Conservation (phyloP, 192 early-diverging fungal genomes). For the Umbelopsis sp. region DNA sequence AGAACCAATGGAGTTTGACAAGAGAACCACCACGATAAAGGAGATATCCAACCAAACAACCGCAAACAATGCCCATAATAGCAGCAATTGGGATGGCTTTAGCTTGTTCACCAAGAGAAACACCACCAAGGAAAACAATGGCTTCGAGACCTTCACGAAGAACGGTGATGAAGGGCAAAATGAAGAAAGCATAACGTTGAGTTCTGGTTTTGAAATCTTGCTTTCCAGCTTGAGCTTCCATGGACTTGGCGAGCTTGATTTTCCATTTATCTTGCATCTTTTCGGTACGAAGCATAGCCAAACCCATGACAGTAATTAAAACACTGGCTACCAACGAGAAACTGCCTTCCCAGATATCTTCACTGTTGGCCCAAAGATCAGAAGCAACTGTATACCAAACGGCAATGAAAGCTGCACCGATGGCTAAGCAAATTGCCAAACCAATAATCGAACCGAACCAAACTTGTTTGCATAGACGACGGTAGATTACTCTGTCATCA, state of each 20-base stretch:
- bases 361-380: conserved; percentile 64
- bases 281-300: conserved; percentile 77
- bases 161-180: conserved; percentile 84
- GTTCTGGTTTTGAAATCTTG: neutral
- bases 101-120: conserved; percentile 33
- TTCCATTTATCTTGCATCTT: conserved; percentile 77
- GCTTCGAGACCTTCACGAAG: conserved; percentile 89
- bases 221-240: conserved; percentile 23
- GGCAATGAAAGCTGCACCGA: conserved; percentile 79
- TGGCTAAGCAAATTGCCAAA: conserved; percentile 65
- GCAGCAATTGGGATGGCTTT: conserved; percentile 82
- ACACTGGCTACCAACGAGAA: conserved; percentile 79
- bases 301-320: conserved; percentile 81
- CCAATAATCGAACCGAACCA: conserved; percentile 79
- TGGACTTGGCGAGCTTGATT: conserved; percentile 37
- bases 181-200: conserved; percentile 69
- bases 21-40: conserved; percentile 75
- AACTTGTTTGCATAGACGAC: conserved; percentile 65
- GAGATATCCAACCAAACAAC: conserved; percentile 67
- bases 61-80: conserved; percentile 70
- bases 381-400: conserved; percentile 69
- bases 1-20: conserved; percentile 79
- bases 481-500: conserved; percentile 49
- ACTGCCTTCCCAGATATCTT: conserved; percentile 86
- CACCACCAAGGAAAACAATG: conserved; percentile 86